Evolutionary conservation across 2,329 filamentous ascomycete genomes (phyloP), one percentile per base, ranked within the genome.

Genomic region (Fusarium domesticum): DNA sequence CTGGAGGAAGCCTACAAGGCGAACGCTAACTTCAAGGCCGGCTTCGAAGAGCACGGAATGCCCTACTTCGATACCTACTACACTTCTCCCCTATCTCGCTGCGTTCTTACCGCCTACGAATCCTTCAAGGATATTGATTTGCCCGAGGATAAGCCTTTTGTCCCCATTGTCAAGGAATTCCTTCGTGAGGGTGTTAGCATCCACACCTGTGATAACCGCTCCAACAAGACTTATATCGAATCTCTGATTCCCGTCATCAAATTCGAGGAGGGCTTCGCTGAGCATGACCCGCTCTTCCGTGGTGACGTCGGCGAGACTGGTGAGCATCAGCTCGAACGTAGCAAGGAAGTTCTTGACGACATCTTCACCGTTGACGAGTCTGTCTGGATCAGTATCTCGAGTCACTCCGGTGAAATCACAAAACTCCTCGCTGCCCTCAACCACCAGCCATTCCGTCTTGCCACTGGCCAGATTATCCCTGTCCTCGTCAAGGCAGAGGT

Each of bases 141-240:
- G 2, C 80, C 81, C 1, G 59, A 61, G 6, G 61, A 69, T 3
- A 62, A 62, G 10, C 75, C 73, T 0, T 87, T 85, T 53, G 63
- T 64, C 2, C 84, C 83, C 0, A 68, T 70, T 2, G 67, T 87
- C 48, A 87, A 85, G 64, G 84, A 87, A 56, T 61, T 75, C 28
- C 70, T 87, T 51, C 74, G 84, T 19, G 85, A 88, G 63, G 77
- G 78, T 2, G 78, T 87, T 43, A 81, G 77, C 42, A 77, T 81
- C 33, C 84, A 87, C 59, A 86, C 83, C 0, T 89, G 85, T 60
- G 81, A 88, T 64, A 73, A 77, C 20, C 73, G 84, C 8, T 76
- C 75, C 18, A 76, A 66, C 54, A 76, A 72, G 57, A 71, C 74
- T 1, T 72, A 73, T 45, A 81, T 87, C 48, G 64, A 67, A 14